Conservation (phyloP, 2,329 filamentous ascomycete species). For the Colletotrichum destructivum region DNA sequence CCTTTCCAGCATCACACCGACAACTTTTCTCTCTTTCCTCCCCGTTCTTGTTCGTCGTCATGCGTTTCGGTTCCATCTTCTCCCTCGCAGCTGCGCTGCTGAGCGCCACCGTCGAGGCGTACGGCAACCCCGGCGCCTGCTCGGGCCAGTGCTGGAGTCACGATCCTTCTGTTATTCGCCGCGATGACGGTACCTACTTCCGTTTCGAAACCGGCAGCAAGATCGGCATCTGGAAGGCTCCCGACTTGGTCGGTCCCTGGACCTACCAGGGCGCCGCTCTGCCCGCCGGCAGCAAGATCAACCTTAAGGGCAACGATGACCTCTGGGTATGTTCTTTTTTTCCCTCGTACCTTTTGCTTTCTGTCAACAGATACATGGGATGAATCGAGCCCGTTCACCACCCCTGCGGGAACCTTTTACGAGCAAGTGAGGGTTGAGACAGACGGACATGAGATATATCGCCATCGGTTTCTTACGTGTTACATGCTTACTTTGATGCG, state of each 20-base stretch:
- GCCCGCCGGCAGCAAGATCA: conserved; percentile 56
- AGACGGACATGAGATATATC: too few relatives aligned
- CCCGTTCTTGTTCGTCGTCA: conserved; percentile 6
- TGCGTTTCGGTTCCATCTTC: conserved; percentile 32
- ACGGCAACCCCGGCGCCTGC: conserved; percentile 54
- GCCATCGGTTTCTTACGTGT: neutral
- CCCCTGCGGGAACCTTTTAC: too few relatives aligned
- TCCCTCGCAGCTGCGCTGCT: conserved; percentile 34
- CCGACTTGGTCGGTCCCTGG: conserved; percentile 59
- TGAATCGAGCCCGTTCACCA: too few relatives aligned
- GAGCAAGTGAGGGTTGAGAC: neutral
- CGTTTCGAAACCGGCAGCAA: conserved; percentile 59
- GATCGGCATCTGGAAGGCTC: conserved; percentile 57
- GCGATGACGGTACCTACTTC: conserved; percentile 59
- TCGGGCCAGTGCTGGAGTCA: conserved; percentile 55
- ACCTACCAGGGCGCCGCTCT: conserved; percentile 58
- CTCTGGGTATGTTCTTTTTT: conserved; percentile 55
- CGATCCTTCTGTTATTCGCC: conserved; percentile 57
- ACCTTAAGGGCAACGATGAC: conserved; percentile 57
- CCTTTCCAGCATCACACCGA: neutral
- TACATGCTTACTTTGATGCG: neutral
- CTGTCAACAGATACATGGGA: neutral
- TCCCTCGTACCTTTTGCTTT: too few relatives aligned
- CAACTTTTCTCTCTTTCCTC: neutral
- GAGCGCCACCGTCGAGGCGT: conserved; percentile 36